Conservation (phyloP, 352 stramenopile genomes). For the Blastocystis sp. region DNA sequence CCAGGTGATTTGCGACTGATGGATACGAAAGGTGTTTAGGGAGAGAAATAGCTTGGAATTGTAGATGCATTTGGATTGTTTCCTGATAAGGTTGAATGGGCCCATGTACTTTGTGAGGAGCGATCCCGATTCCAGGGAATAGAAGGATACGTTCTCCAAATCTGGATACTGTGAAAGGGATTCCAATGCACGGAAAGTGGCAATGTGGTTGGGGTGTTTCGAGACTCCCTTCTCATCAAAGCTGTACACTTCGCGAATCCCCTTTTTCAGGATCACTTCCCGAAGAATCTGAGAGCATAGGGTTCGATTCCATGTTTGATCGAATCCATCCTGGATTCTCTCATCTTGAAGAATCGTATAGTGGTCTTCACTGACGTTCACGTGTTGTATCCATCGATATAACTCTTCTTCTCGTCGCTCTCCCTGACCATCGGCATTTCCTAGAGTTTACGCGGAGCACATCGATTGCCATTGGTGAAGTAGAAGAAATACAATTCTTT, state of each 20-base stretch:
- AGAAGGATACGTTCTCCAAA: slow-evolving; percentile 32
- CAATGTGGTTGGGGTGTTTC: slow-evolving; percentile 73
- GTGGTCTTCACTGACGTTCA: slow-evolving; percentile 63
- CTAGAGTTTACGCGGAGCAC: slow-evolving; percentile 54
- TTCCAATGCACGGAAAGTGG: slow-evolving; percentile 66
- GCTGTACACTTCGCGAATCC: slow-evolving; percentile 59
- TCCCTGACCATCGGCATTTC: slow-evolving; percentile 72
- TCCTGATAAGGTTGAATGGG: slow-evolving; percentile 66
- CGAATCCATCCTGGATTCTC: slow-evolving; percentile 73
- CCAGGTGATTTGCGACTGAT: slow-evolving; percentile 78
- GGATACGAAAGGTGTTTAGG: slow-evolving; percentile 68
- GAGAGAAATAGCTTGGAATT: background rate
- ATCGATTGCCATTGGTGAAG: slow-evolving; percentile 63
- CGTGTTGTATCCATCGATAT: slow-evolving; percentile 62
- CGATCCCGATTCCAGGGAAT: background rate
- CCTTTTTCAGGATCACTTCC: background rate
- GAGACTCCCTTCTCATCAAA: slow-evolving; percentile 76
- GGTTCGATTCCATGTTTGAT: slow-evolving; percentile 64
- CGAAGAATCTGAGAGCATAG: slow-evolving; percentile 66
- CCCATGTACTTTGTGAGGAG: slow-evolving; percentile 71
- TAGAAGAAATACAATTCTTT: slow-evolving; percentile 66
- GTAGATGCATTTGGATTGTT: background rate
- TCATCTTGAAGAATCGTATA: slow-evolving; percentile 69
- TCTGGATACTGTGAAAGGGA: slow-evolving; percentile 62
- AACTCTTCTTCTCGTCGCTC: slow-evolving; percentile 67